Evolutionary conservation across 139 green algal species (phyloP), one percentile per base, ranked within the genome.

Genomic region (Yamagishiella unicocca): DNA sequence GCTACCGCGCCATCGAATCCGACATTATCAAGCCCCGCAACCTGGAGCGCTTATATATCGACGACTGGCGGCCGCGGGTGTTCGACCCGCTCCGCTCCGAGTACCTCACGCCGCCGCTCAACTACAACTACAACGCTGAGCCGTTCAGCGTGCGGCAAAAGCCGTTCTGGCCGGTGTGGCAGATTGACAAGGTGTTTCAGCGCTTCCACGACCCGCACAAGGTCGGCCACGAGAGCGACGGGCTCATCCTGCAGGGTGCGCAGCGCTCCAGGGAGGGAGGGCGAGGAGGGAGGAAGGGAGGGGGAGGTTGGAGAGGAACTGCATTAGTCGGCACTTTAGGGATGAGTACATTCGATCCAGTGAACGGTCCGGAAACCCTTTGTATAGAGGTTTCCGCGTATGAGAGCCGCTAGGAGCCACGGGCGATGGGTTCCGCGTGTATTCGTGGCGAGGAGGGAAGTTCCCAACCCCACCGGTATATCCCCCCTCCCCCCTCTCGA

Each of bases 221-320:
- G 1, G 89, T 99, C 6, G 92, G 78, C 42, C 97, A 99, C 88
- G 97, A 99, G 94, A 91, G 93, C 1, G 97, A 99, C 72, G 97
- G 97, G 0, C 93, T 99, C 76, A 99, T 99, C 77, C 94, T 98
- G 45, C 96, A 98, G 91, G 92, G 85, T 89, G 74, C 1, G 70
- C 2, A 86, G 74, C 1, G 70, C 2, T 8, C 8, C 10, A 31
- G 27, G 35, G 45, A 5, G 70, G 40, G 38, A 29, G 35, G 67
- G 35, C 29, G 67, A 29, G 67, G 35, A 35, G 35, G 67, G 35
- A 46, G 67, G 67, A 14, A 37, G 29, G 12, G 67, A 50, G 67
- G 67, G 17, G 67, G 62, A 71, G 40, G 62, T 9, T 38, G 29
- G 25, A 68, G 14, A 24, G 22, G 61, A n/a, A n/a, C n/a, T n/a